Evolutionary conservation across 306 rosid species (phyloP), one percentile per base, ranked within the genome.

Genomic region (Pachyrhizus erosus): DNA sequence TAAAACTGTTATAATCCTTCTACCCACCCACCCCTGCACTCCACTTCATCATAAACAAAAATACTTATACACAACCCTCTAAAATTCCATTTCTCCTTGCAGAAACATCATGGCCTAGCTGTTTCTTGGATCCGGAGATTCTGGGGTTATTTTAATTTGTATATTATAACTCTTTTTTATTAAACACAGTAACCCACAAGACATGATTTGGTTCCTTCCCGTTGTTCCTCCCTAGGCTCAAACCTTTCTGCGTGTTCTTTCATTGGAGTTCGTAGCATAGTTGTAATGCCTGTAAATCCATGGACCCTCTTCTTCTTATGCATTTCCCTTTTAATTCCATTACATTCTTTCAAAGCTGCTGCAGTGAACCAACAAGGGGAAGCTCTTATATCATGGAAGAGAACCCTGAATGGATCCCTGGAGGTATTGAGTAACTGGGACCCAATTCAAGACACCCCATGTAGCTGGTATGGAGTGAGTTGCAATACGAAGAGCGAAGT

Each of bases 111-210:
- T 91, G 94, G 91, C 92, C 96, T 88, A 89, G 96, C 93, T 91
- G 97, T 90, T 86, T 91, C 96, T 93, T 91, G 97, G 99, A 95
- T 95, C 99, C 93, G 88, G 91, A 88, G 92, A 89, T 91, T 91
- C 89, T 86, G 92, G 92, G 92, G 87, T 83, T 64, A 84, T 84
- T 84, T 89, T 70, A 57, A 83, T 48, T 39, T 86, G n/a, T 61
- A 46, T 34, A 33, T 15, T 68, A 51, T 64, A 64, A 64, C 62
- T 75, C 73, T 65, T 60, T 73, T 76, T 75, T 73, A 52, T 84
- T 78, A 70, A 1, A 70, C 81, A n/a, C 60, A 61, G 26, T 88
- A 90, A 87, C 84, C 91, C 96, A 86, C 94, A 89, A 89, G 92
- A 89, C 91, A 95, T 93, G 99, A 90, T 87, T 95, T 89, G 92